Base-by-base conservation (phyloP, 75 land plant genomes). In the Picea glauca region DNA sequence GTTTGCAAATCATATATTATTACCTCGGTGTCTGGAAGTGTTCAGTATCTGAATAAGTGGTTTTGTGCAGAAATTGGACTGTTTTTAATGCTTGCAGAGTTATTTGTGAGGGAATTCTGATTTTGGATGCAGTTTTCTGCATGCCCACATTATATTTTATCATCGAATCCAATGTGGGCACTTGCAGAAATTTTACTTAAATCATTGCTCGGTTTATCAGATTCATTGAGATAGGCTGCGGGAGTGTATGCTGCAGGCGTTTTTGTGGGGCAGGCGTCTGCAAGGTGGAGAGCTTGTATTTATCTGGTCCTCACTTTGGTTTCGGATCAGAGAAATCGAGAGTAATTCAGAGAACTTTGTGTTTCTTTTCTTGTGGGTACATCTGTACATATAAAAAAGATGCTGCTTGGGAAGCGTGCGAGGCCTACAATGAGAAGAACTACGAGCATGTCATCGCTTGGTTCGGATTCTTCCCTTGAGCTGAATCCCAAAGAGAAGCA, bases 361-460 rank as follows among this genome's bases (percentile, higher is more conserved):
- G 65, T 62, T 20, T 62, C 5, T 68, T 35, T 17, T 17, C 38
- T 15, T 67, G 72, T 67, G 72, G 38, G 46, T 68, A 68, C 40
- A 68, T 68, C 9, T 68, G 46, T 68, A 46, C 3, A 46, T 68
- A 68, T 68, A 40, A 38, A 46, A 6, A 68, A 43, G 7, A 68
- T 68, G 73, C 46, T 66, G 13, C 35, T 68, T n/a, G 73, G 73
- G 12, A 68, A 68, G 54, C 73, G 73, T 20, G 46, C 73, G 9
- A 68, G 73, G 73, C 73, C 73, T 38, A 43, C 73, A 2, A 68
- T 68, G 73, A 68, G 73, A 46, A 68, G 73, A 46, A 68, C 73
- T 68, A 68, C 73, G 1, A 68, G 73, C 12, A 40, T 68, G 73
- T 68, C 73, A 43, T 68, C 73, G 17, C 73, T 68, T 35, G 73